A percentile compares a stretch with the other conserved stretches of the same genome.
phyloP scores from a whole-genome alignment of 177 flowering plant genomes.

The Vitis hybrid region DNA sequence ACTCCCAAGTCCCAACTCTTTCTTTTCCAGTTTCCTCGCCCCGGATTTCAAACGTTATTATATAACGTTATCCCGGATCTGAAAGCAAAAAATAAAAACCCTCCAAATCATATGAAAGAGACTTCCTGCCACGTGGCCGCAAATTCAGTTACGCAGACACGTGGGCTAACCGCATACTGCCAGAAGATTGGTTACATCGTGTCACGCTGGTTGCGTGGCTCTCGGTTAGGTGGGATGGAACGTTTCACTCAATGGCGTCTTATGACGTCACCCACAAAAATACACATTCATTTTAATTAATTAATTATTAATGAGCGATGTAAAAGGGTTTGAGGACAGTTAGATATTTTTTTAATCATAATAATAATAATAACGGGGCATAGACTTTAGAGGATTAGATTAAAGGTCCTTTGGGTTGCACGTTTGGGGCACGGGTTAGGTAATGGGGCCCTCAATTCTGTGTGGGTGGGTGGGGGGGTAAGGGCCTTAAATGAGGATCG shows the following conservation, averaged over 20 bases:
- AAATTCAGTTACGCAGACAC: neutral
- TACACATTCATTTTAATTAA: neutral
- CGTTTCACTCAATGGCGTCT: slow-evolving; percentile 8
- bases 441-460: too few species aligned
- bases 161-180: neutral
- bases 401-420: too few species aligned
- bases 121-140: neutral
- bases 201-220: slow-evolving; percentile 18
- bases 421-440: too few species aligned
- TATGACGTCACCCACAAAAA: neutral
- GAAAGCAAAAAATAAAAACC: too few species aligned
- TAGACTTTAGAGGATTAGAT: too few species aligned
- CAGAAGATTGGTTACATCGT: slow-evolving; percentile 16
- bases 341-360: too few species aligned
- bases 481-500: too few species aligned
- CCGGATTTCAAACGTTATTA: neutral
- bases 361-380: too few species aligned
- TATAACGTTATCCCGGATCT: neutral
- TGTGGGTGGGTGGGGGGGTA: too few species aligned
- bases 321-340: too few species aligned
- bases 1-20: neutral
- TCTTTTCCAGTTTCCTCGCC: neutral
- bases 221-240: neutral
- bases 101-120: neutral
- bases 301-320: too few species aligned